Base-by-base conservation (phyloP, 352 stramenopile genomes). In the Pythium sukuiense region DNA sequence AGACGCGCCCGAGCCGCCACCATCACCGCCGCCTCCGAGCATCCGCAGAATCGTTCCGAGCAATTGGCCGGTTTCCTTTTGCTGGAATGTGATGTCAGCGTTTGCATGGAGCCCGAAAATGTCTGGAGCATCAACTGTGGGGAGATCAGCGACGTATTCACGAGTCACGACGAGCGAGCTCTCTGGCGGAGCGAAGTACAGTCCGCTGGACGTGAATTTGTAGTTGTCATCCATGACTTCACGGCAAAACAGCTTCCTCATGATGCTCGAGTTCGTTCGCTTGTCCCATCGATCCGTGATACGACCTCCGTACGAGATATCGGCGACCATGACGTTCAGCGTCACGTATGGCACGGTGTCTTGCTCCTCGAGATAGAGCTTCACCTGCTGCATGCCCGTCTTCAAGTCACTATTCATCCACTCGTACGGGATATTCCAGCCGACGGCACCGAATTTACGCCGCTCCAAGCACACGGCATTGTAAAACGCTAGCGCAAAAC, bases 331-430 rank as follows among this genome's bases (percentile, higher is more conserved):
- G 43, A 97, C 90, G 63, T 98, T 98, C 27, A 98, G 69, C 20
- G 94, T 98, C 62, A 97, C 76, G 63, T 96, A 98, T 39, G 95
- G 93, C n/a, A 98, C 87, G 0, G 79, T 72, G 12, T 96, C 89
- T 55, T 98, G 93, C 62, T 98, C 95, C 55, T 98, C 94, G 1
- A 98, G 76, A 70, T 98, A 98, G 59, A 97, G 70, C 16, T 90
- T 81, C 24, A 97, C 82, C 65, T 97, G 89, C 70, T 93, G 95
- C 86, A 97, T 97, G 18, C 87, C 93, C 29, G 93, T 97, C 70
- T 98, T 98, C 3, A 98, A 58, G 65, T 98, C 95, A 54, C 83
- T 96, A 59, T 98, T 98, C 91, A 98, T 98, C 93, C 94, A 98
- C 39, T 96, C 95, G 69, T 98, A 98, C 2, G 92, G 92, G 57